Percentiles rank a stretch among this genome's conserved stretches.
Conservation (phyloP, 2,329 filamentous ascomycete genomes). For the Verticillium dahliae region DNA sequence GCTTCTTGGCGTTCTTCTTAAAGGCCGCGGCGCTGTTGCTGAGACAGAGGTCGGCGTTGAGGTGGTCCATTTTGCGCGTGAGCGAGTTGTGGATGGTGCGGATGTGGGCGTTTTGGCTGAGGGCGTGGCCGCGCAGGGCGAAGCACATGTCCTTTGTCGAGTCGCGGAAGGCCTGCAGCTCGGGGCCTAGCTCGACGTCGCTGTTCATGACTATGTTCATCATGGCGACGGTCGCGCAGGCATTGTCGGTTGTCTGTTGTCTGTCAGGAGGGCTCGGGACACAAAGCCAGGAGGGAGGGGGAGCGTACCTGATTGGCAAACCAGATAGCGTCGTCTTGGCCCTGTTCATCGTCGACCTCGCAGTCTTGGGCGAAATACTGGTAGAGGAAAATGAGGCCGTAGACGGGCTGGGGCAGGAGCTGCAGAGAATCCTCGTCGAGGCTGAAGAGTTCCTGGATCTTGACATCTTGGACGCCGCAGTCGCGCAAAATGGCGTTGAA, state of each 20-base stretch:
- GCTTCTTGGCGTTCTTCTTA: conserved; percentile 23
- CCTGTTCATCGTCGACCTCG: conserved; percentile 41
- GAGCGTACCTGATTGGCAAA: conserved; percentile 78
- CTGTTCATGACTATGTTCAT: conserved; percentile 92
- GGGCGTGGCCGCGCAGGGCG: conserved; percentile 65
- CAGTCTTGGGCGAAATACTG: conserved; percentile 54
- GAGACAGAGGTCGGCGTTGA: conserved; percentile 63
- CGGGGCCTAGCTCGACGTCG: conserved; percentile 59
- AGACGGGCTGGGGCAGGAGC: conserved; percentile 66
- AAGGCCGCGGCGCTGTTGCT: conserved; percentile 45
- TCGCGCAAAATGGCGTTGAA: conserved; percentile 81
- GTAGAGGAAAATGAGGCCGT: conserved; percentile 87
- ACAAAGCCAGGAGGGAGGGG: neutral
- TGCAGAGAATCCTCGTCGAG: conserved; percentile 61
- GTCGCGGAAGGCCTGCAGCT: conserved; percentile 65
- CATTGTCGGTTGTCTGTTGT: conserved; percentile 66
- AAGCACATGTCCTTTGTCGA: conserved; percentile 64
- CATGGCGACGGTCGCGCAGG: conserved; percentile 87
- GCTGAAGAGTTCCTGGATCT: conserved; percentile 68
- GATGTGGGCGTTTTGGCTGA: conserved; percentile 70
- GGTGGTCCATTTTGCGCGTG: conserved; percentile 68
- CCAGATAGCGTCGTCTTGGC: conserved; percentile 63
- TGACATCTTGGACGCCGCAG: conserved; percentile 67
- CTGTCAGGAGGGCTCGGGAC: neutral
- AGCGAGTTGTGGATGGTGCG: conserved; percentile 85